A percentile compares a stretch with the other conserved stretches of the same genome.
Evolutionary conservation across 306 rosid species (phyloP).

Genomic region (Trichosanthes cucumerina): DNA sequence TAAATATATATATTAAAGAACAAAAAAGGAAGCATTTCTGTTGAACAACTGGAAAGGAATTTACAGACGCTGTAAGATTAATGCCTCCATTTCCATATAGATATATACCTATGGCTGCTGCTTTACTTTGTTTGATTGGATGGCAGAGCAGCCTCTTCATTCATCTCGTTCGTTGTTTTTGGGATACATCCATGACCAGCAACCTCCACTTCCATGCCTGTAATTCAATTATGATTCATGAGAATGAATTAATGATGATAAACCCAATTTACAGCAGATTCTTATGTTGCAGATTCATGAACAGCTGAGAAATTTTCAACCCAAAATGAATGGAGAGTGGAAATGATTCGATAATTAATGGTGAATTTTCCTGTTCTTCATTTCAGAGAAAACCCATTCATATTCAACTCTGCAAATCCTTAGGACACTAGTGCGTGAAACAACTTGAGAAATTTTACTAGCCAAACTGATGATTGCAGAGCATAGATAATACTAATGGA

Average conservation of each 20-base stretch:
- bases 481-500: neutral
- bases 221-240: neutral
- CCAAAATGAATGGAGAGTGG: neutral
- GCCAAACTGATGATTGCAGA: neutral
- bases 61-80: neutral
- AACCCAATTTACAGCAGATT: neutral
- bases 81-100: neutral
- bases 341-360: neutral
- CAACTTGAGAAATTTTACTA: neutral
- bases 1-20: neutral
- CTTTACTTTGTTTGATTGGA: neutral
- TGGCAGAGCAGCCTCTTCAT: neutral
- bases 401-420: neutral
- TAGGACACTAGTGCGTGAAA: neutral
- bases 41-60: neutral
- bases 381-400: neutral
- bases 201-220: neutral
- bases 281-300: neutral
- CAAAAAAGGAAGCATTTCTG: neutral
- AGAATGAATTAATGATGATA: neutral
- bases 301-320: neutral
- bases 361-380: neutral
- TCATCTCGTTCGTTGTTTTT: neutral
- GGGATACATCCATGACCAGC: slow-evolving; percentile 5
- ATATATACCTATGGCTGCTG: neutral